Base-by-base conservation (phyloP, 495 filamentous ascomycete genomes). In the Aspergillus hancockii region DNA sequence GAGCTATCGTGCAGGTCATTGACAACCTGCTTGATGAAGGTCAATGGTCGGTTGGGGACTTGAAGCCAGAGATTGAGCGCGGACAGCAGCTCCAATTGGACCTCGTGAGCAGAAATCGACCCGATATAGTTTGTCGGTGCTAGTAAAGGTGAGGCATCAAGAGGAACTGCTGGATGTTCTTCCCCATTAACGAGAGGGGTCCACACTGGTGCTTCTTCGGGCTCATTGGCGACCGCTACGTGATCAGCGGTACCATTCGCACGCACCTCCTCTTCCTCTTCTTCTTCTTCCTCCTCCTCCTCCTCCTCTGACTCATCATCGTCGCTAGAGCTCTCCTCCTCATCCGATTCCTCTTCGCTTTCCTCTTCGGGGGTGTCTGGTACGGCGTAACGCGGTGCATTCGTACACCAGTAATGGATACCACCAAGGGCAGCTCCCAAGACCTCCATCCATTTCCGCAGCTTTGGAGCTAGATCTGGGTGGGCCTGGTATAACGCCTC, bases 11-110 rank as follows among this genome's bases (percentile, higher is more conserved):
- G 61, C 21, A 66, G 49, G 6, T 55, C 53, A 25, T 67, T 64
- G 43, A 69, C 59, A 9, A 64, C 60, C 34, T 63, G 54, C 55
- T 64, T 67, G 40, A 62, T 55, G 18, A 73, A 58, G 34, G 49
- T 52, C 43, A 61, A 66, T 46, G 40, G 64, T 53, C 51, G 68
- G 67, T 38, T 69, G 58, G 28, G 52, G 50, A 57, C 54, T 28
- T 65, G 60, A 32, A 58, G 41, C 45, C 57, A 64, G 46, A 53
- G 18, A 47, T 63, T 57, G 21, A 67, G 55, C 10, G 60, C 60
- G 41, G 56, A 45, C 5, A 55, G 40, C 9, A 56, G 47, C 18
- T 64, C 56, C 12, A 25, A 54, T 36, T 63, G 53, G 36, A 67
- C 43, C 16, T 30, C 46, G 18, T 23, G 43, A 45, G 40, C 38